Evolutionary conservation across 805 yeast species (phyloP), one percentile per base, ranked within the genome.

Genomic region (Ogataea degrootiae): DNA sequence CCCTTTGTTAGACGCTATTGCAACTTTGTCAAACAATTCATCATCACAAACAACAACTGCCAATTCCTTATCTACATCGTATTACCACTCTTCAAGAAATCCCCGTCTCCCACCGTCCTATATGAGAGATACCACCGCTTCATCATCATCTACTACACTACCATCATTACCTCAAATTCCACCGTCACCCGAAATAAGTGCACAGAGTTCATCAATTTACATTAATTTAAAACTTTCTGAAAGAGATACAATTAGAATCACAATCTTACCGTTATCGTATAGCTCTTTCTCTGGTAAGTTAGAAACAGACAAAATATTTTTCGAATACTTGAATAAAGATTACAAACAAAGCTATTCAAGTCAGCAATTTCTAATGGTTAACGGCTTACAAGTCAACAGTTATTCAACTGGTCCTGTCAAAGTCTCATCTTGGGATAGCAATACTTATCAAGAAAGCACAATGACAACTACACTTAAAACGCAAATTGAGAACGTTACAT

Each of bases 261-360:
- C 66, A 2, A 44, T 76, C 0, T 64, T 71, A 11, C 84, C 85
- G 1, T 51, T 79, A 1, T 68, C 77, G 0, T 75, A 59, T 50
- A 72, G 71, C 42, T 67, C 75, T 9, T 43, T 55, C 0, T 59
- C 60, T 5, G 65, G 67, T 5, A 58, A 56, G 4, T 43, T 77
- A 11, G 61, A 56, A 4, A 58, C 75, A 6, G 67, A 68, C 6
- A 69, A 68, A 42, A 48, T 74, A 2, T 34, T 62, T 2, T 17
- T 72, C 2, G 62, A 54, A 17, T 50, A 50, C 36, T 2, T 42
- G 15, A 41, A 50, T 21, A 37, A 35, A 14, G 12, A 23, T 6
- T 12, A 38, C 7, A 17, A 34, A 4, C 47, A 50, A 8, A 17
- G 41, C 5, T 47, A 51, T 39, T 33, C 34, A 1, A 39, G 45